Evolutionary conservation across 169 alveolate genomes (phyloP), one percentile per base, ranked within the genome.

Genomic region (Cyclospora cayetanensis): DNA sequence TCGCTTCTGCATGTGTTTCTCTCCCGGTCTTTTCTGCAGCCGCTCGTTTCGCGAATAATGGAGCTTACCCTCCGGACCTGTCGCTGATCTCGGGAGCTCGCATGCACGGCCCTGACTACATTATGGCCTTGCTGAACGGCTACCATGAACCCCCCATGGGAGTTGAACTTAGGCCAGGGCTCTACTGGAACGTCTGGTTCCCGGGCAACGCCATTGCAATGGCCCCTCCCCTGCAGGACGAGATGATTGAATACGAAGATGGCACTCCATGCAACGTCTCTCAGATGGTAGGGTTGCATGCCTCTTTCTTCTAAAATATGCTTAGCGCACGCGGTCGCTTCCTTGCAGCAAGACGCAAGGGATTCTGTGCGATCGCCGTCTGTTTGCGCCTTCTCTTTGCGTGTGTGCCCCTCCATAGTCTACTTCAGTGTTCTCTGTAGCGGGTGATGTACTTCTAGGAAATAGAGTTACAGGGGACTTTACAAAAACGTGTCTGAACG

Each of bases 151-250:
- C 99, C 42, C 99, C 99, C 41, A 97, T 96, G 94, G 99, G 99
- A 29, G 95, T 97, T 37, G 99, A 97, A 90, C 97, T 98, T 80
- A 97, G 99, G 52, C 98, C 96, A 79, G 99, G 99, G 42, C 95
- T 98, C 82, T 97, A 97, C 94, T 98, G 96, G 95, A 98, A 98
- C 93, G 98, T 98, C 35, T 98, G 97, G 95, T 98, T 98, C 97
- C 98, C 97, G 63, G 99, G 99, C 84, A 98, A 98, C 96, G 98
- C 99, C 70, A 97, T 98, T 89, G 99, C 99, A 65, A 98, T 98
- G 99, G 98, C 99, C 15, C 99, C 99, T 37, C 99, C 99, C 72
- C 98, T 98, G 43, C 97, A 96, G 95, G 99, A 98, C 93, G 99
- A 99, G 46, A 97, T 98, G 98, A 94, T 98, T 76, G 99, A 98